These are phyloP conservation scores for Rubroshorea leprosula DNA, from an alignment of 345 rosid species.

Conservation along the genomic window DNA sequence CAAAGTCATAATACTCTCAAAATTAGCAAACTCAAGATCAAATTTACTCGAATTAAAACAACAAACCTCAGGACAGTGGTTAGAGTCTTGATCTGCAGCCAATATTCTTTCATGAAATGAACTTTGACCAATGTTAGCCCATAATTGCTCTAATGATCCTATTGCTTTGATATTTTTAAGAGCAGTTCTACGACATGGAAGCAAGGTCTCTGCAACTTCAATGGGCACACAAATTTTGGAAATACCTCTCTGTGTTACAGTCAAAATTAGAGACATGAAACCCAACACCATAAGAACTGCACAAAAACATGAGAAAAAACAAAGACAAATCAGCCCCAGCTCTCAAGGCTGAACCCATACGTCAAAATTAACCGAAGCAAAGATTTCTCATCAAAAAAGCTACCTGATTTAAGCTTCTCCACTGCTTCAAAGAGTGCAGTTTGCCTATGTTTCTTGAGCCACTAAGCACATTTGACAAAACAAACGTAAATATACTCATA, in stretches of 20 bases:
- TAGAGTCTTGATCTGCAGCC: slow-evolving; percentile 11
- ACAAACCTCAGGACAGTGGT: background rate
- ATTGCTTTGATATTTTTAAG: slow-evolving; percentile 17
- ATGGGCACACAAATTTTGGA: slow-evolving; percentile 57
- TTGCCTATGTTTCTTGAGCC: slow-evolving; percentile 54
- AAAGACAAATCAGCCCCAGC: background rate
- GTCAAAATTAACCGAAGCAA: background rate
- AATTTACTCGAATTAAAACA: background rate
- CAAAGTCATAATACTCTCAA: background rate
- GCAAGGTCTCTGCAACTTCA: slow-evolving; percentile 40
- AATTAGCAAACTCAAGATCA: background rate
- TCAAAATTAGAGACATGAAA: slow-evolving; percentile 65
- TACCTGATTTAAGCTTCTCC: slow-evolving; percentile 68
- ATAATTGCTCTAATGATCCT: no score
- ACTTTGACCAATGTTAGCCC: no score
- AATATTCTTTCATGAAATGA: slow-evolving; percentile 25
- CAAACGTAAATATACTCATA: background rate
- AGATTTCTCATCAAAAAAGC: no score
- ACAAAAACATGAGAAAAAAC: background rate
- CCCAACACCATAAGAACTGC: slow-evolving; percentile 71
- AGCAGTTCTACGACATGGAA: slow-evolving; percentile 38
- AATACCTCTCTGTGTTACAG: slow-evolving; percentile 40
- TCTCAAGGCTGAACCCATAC: background rate
- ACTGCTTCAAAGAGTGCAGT: slow-evolving; percentile 54
- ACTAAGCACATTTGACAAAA: slow-evolving; percentile 25